Evolutionary conservation across 495 filamentous ascomycete species (phyloP), one percentile per base, ranked within the genome.

Genomic region (Penicillium mononematosum): DNA sequence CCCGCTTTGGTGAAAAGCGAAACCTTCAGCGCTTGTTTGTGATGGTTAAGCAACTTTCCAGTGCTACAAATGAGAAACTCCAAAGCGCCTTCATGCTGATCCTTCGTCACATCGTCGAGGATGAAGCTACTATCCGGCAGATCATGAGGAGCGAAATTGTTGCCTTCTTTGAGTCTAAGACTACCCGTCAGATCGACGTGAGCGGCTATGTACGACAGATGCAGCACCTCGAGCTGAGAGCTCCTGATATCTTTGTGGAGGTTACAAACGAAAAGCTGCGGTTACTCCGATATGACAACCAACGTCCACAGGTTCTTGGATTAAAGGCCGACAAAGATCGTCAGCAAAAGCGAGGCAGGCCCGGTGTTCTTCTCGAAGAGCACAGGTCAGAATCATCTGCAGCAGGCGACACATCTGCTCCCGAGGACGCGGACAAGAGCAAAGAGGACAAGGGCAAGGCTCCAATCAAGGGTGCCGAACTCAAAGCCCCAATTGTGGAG

Each of bases 91-190:
- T 98, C 53, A 88, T 98, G 83, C 75, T 95, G 22, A 86, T 98
- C 45, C 76, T 99, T 46, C 85, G 95, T 22, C 94, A 99, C 66
- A 88, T 98, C 16, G 82, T 97, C 39, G 94, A 99, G 72, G 95
- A 99, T 63, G 91, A 94, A 51, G 84, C 91, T 46, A 93, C 87
- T 0, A 80, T 97, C 38, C 90, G 89, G 49, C 89, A 96, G 63
- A 86, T 97, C 64, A 97, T 99, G 91, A 81, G 88, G 52, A 88
- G 87, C 38, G 94, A 98, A 63, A 96, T 99, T 63, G 83, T 86
- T 53, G 70, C 85, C 19, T 86, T 81, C 65, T 88, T 96, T 55
- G 80, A 88, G 54, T 72, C 75, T 9, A 85, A 91, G 44, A 81
- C 82, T 8, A 73, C 78, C 47, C 79, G 88, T 10, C 71, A 79